A percentile compares a stretch with the other conserved stretches of the same genome.
Conservation (phyloP, 768 basidiomycete species). For the Chiua virens region DNA sequence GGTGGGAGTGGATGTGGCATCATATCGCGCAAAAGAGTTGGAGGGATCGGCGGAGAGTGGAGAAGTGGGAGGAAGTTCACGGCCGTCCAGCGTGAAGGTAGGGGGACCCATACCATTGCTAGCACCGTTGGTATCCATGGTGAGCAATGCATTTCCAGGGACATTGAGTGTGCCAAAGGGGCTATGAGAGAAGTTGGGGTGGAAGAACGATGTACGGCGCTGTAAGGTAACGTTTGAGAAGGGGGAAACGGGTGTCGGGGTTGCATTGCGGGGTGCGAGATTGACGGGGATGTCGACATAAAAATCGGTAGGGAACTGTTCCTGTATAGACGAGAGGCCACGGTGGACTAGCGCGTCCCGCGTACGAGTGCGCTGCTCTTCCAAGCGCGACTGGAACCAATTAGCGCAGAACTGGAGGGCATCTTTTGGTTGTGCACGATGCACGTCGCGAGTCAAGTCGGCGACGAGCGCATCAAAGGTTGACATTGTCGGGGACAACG, state of each 20-base stretch:
- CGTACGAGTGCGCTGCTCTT: constrained; percentile 77
- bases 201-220: constrained; percentile 55
- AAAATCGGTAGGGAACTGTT: constrained; percentile 56
- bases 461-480: constrained; percentile 81
- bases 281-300: constrained; percentile 52
- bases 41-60: constrained; percentile 48
- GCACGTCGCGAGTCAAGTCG: constrained; percentile 84
- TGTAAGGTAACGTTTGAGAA: constrained; percentile 49
- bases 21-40: constrained; percentile 53
- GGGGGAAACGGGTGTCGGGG: constrained; percentile 51
- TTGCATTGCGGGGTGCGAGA: constrained; percentile 30
- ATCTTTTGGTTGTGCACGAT: constrained; percentile 86
- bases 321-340: constrained; percentile 46
- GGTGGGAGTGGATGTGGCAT: constrained; percentile 43
- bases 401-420: constrained; percentile 90
- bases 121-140: constrained; percentile 40
- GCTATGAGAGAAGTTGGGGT: constrained; percentile 53
- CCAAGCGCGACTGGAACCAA: constrained; percentile 90
- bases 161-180: constrained; percentile 81
- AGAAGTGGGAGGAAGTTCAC: constrained; percentile 61
- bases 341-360: constrained; percentile 59
- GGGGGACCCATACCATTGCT: constrained; percentile 42
- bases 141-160: constrained; percentile 74
- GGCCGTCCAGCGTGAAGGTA: constrained; percentile 58
- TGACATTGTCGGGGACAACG: constrained; percentile 41